Base-by-base conservation (phyloP, 768 basidiomycete genomes). In the Russula compacta region DNA sequence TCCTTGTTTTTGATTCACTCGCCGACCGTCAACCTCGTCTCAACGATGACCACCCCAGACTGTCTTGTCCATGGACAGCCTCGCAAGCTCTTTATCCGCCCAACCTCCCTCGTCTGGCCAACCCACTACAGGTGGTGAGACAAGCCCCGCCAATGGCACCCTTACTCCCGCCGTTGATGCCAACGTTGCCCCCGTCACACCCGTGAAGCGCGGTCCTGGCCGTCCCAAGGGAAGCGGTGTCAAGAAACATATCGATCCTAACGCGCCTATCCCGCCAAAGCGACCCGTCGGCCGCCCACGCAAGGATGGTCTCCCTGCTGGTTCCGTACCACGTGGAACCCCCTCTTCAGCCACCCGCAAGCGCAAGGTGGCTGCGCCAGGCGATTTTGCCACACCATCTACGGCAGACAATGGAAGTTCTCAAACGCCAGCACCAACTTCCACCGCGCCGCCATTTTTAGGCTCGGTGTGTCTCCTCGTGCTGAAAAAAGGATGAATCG, bases 141-240 rank as follows among this genome's bases (percentile, higher is more conserved):
- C 56, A 40, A 63, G 50, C 29, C 24, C 61, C 7, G 32, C 21
- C 17, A 54, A 35, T 24, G 36, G 53, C 15, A 2, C 32, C 14
- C 55, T 61, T 17, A 15, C 51, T 2, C 36, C 53, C 3, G 39
- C n/a, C 17, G 56, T 46, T 11, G 64, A 53, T 15, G 12, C 55
- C 8, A 59, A 47, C 33, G 51, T 55, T 19, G 33, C 64, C 2
- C 53, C 60, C 2, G 19, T 21, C 24, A 24, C 72, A 10, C 77
- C 79, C 1, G 72, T 73, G 21, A 89, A 89, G 71, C 84, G 89
- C 46, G 81, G 81, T 17, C 86, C 87, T 11, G 89, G 88, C 2
- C 77, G 89, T 36, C 89, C 89, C 6, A 89, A 88, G 69, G 89
- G 88, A 39, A 89, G 86, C 68, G 86, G 85, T 12, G 88, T 87